These are phyloP conservation scores for Penicillium vulpinum DNA, from an alignment of 2,329 filamentous ascomycete genomes.

Conservation along the genomic window DNA sequence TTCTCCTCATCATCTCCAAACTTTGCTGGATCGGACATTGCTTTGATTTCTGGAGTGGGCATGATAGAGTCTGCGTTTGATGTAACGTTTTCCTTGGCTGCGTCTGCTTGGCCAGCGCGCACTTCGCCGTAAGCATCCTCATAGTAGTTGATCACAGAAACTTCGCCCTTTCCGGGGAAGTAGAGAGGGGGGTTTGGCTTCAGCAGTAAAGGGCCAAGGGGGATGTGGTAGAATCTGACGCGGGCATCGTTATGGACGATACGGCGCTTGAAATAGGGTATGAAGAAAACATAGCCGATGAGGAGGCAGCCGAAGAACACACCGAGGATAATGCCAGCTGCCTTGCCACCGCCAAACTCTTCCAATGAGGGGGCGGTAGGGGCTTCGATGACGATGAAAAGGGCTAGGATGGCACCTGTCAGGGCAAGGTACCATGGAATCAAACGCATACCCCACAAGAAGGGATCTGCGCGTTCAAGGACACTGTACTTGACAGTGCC, in stretches of 20 bases:
- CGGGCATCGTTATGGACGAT: constrained; percentile 25
- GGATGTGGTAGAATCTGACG: constrained; percentile 27
- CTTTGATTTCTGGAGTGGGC: constrained; percentile 6
- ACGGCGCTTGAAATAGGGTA: constrained; percentile 31
- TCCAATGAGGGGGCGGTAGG: constrained; percentile 26
- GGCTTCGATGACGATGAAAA: constrained; percentile 58
- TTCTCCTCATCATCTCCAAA: constrained; percentile 16
- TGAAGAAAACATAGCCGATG: constrained; percentile 27
- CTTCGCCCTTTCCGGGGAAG: constrained; percentile 41
- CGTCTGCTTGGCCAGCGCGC: constrained; percentile 17
- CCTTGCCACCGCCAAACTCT: constrained; percentile 28
- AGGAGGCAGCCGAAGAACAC: constrained; percentile 29
- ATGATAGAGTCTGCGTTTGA: constrained; percentile 7
- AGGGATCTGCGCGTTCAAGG: constrained; percentile 51
- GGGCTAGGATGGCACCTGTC: constrained; percentile 52
- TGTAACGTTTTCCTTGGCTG: constrained; percentile 1
- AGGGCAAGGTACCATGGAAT: constrained; percentile 53
- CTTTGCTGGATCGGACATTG: constrained; percentile 1
- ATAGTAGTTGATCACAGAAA: constrained; percentile 44
- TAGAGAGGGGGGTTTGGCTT: constrained; percentile 43
- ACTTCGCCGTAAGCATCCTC: constrained; percentile 32
- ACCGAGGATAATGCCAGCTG: constrained; percentile 27
- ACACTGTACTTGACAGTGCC: constrained; percentile 52
- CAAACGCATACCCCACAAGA: constrained; percentile 52
- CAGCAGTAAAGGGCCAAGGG: constrained; percentile 45